Base-by-base conservation (phyloP, 2,329 filamentous ascomycete genomes). In the Ceratocystis cacaofunesta region DNA sequence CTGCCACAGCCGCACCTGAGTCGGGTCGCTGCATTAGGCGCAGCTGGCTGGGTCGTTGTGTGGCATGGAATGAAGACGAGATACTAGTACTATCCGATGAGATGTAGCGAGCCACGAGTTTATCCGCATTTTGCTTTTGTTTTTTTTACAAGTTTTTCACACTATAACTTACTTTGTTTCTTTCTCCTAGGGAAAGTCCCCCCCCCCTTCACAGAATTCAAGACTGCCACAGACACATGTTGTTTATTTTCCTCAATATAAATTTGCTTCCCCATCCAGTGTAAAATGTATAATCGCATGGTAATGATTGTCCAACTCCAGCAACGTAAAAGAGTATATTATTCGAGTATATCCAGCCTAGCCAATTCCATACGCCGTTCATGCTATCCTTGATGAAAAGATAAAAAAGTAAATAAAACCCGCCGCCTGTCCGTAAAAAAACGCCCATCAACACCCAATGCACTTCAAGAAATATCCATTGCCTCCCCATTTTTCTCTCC, bases 11-110 rank as follows among this genome's bases (percentile, higher is more conserved):
- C 15, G 69, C 72, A n/a, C 68, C 72, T 10, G 69, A 71, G 32
- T 71, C 70, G 63, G 71, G 69, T 28, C 72, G 69, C 3, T 79
- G 78, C 64, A 67, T 72, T 6, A 70, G 68, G 15, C 73, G 75
- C 61, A 75, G 70, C 67, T 79, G 77, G 77, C 68, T 79, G 25
- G 77, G 77, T 1, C 66, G 73, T 32, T 80, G 78, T 67, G 75
- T 75, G 63, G 72, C 76, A 44, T 75, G 75, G 74, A 68, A 61
- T 7, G 68, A 70, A 1, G 70, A 70, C 5, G 65, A 69, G 25
- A 69, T 70, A 7, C 71, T 69, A n/a, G 62, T 68, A 36, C 64
- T 65, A 19, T 71, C 71, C n/a, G 73, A 74, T 41, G 73, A 75
- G 69, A 74, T 76, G 61, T 74, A 70, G 64, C 22, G n/a, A 28